Evolutionary conservation across 2,329 filamentous ascomycete genomes (phyloP), one percentile per base, ranked within the genome.

Genomic region (Ascochyta fabae): DNA sequence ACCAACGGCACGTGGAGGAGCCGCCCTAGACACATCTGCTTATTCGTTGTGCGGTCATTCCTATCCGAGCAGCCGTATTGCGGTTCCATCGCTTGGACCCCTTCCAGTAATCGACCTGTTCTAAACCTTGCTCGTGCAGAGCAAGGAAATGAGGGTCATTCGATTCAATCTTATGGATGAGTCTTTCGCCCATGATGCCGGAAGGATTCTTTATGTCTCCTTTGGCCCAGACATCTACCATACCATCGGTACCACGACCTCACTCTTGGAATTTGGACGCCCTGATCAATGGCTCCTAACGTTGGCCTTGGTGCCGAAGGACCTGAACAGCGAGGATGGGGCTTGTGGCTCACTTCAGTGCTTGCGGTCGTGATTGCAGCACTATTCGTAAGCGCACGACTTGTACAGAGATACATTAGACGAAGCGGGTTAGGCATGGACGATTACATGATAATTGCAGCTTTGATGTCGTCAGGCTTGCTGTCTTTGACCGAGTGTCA

Each of bases 401-500:
- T 68, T 29, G 19, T 49, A 12, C 64, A 68, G 38, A 54, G 66
- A 27, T 35, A 55, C 9, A 39, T 58, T 39, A 67, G 62, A 51
- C 56, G 53, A 22, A 62, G 48, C 24, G 59, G 64, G 3, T n/a
- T 67, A 1, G 66, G 64, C 19, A 31, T 60, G 44, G 64, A 68
- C 38, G 64, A 68, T 44, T 66, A 66, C 34, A 60, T 63, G 58
- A 67, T 68, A n/a, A 54, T 68, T 7, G 59, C 56, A 9, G 59
- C 66, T 24, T 48, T 67, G 34, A 27, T 62, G 4, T 59, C 57
- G 4, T 67, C 64, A 24, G 56, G 59, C 8, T 16, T 68, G 22
- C 34, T 68, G 9, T 64, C 62, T 12, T 19, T 68, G 24, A 67
- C 64, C 26, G 65, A 68, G 38, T 67, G 64, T 48, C 64, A 66